Evolutionary conservation across 495 filamentous ascomycete species (phyloP).

Genomic region (Achaetomiella virescens): DNA sequence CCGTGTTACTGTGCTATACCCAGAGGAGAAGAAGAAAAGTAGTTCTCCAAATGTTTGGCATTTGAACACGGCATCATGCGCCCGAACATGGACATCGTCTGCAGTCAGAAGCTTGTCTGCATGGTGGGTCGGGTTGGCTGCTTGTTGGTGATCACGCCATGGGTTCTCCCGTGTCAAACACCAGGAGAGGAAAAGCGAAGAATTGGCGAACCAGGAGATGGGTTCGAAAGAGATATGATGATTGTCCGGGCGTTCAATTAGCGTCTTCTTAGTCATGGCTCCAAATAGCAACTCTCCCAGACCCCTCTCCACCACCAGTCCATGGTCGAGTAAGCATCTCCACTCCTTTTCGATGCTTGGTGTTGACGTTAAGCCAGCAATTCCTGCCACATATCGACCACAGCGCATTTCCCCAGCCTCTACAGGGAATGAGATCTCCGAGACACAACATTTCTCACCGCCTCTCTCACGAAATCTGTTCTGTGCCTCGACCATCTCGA

Average conservation of each 20-base stretch:
- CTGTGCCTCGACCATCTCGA: not conserved
- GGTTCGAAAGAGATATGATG: not conserved
- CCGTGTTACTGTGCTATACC: slow-evolving; percentile 1
- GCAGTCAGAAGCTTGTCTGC: too few species aligned
- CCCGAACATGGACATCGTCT: too few species aligned
- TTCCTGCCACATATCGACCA: not conserved
- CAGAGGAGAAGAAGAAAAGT: not conserved
- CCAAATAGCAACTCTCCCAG: not conserved
- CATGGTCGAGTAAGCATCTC: not conserved
- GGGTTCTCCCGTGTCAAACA: too few species aligned
- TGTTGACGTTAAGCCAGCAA: not conserved
- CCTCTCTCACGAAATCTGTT: not conserved
- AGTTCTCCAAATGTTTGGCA: not conserved
- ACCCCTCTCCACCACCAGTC: not conserved
- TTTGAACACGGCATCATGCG: not conserved
- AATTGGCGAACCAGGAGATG: too few species aligned
- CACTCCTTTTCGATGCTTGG: not conserved
- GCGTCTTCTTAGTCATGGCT: not conserved
- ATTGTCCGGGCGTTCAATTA: not conserved
- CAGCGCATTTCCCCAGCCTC: not conserved
- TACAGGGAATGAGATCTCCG: not conserved
- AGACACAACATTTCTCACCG: not conserved
- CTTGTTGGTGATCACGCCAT: too few species aligned
- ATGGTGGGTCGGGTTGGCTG: too few species aligned
- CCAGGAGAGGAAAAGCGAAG: too few species aligned